phyloP scores from a whole-genome alignment of 2,329 filamentous ascomycete species.

The Cytospora leucostoma region DNA sequence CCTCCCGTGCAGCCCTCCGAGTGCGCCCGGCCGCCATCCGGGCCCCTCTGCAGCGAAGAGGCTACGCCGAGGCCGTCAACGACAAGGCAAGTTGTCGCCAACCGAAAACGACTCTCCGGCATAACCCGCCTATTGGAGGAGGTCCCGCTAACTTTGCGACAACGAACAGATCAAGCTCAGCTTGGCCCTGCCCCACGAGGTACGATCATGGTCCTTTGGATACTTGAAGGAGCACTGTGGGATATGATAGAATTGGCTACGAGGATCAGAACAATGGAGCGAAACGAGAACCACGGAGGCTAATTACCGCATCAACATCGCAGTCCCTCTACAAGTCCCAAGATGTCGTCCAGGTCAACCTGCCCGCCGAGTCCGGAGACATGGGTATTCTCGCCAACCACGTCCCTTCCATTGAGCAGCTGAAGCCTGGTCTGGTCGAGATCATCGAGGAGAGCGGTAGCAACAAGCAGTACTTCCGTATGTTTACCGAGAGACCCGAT shows the following conservation, averaged over 20 bases:
- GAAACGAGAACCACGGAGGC: constrained; percentile 31
- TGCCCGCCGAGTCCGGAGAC: constrained; percentile 95
- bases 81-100: constrained; percentile 66
- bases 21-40: constrained; percentile 76
- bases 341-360: constrained; percentile 91
- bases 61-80: constrained; percentile 84
- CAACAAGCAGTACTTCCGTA: constrained; percentile 98
- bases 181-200: constrained; percentile 96
- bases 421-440: constrained; percentile 95
- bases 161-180: constrained; percentile 83
- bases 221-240: background rate
- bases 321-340: constrained; percentile 71
- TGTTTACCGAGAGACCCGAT: constrained; percentile 42
- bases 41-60: constrained; percentile 78
- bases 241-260: background rate
- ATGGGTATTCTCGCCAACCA: constrained; percentile 99
- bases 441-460: constrained; percentile 88
- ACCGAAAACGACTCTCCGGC: constrained; percentile 21
- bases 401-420: constrained; percentile 97
- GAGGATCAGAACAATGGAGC: constrained; percentile 4
- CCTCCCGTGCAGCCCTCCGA: constrained; percentile 78
- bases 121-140: constrained; percentile 16
- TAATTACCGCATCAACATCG: constrained; percentile 52
- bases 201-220: constrained; percentile 55
- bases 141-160: constrained; percentile 22